Evolutionary conservation across 1,139 yeast genomes (phyloP).

Genomic region (Meyerozyma smithsonii): DNA sequence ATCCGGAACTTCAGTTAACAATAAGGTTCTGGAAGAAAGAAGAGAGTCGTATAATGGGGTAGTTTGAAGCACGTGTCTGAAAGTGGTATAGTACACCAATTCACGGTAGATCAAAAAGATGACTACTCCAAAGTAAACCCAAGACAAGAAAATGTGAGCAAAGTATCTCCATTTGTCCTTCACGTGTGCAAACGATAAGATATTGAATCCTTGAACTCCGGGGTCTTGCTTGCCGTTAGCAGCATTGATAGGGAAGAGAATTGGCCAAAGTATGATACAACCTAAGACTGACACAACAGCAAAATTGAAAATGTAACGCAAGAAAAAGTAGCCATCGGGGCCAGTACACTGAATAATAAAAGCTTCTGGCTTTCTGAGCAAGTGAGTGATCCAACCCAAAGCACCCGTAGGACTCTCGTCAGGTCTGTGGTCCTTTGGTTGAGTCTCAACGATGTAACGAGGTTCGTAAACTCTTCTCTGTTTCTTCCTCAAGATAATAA

Average conservation of each 20-base stretch:
- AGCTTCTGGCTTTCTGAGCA: conserved; percentile 55
- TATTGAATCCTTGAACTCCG: conserved; percentile 44
- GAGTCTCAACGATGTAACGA: conserved; percentile 45
- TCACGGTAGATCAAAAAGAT: conserved; percentile 67
- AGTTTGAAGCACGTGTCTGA: conserved; percentile 64
- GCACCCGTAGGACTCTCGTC: conserved; percentile 54
- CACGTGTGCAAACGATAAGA: conserved; percentile 61
- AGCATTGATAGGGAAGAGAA: conserved; percentile 83
- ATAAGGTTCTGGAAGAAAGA: conserved; percentile 60
- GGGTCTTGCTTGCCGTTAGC: conserved; percentile 58
- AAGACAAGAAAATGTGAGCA: conserved; percentile 69
- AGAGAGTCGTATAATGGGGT: conserved; percentile 68
- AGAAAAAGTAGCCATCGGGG: conserved; percentile 82
- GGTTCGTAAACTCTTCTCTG: conserved; percentile 80
- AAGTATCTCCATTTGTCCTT: conserved; percentile 50
- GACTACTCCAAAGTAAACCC: conserved; percentile 59
- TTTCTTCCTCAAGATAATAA: conserved; percentile 60
- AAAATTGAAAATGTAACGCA: conserved; percentile 69
- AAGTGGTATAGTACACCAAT: conserved; percentile 58
- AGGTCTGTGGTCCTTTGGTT: conserved; percentile 42
- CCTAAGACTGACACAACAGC: conserved; percentile 58
- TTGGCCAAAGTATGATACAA: conserved; percentile 64
- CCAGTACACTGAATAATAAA: conserved; percentile 77
- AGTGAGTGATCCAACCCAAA: conserved; percentile 49
- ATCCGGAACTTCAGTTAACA: conserved; percentile 59